Base-by-base conservation (phyloP, 768 basidiomycete species). In the Tephrocybe sp. region DNA sequence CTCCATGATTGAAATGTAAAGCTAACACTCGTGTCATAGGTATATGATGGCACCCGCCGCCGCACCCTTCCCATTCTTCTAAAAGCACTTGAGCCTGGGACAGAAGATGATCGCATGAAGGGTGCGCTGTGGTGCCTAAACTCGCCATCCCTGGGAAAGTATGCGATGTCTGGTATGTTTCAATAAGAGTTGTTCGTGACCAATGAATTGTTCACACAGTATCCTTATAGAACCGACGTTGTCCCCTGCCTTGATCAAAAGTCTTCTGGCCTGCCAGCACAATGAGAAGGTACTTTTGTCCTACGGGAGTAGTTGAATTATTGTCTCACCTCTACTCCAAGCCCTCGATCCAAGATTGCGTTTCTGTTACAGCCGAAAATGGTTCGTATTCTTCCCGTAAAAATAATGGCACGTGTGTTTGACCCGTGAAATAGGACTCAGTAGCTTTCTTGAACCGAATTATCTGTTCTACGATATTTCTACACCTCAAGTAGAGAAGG, bases 41-140 rank as follows among this genome's bases (percentile, higher is more conserved):
- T 74, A 2, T 88, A 83, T 57, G 88, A 89, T 59, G 88, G 86
- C 4, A 76, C 86, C 30, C 74, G 83, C 27, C 75, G 74, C 13
- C 79, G 85, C n/a, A 76, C 77, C 30, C 69, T 86, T 16, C 84
- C 85, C 8, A 52, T 69, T 36, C 63, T 87, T n/a, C 79, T 81
- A 52, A 64, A 72, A 33, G 77, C 80, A 4, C 67, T 87, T 44
- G 73, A 78, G 42, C 82, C 84, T 5, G 89, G 86, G 2, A 77
- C 76, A 16, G 91, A 94, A 31, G 89, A 90, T 57, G 90, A 92
- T 62, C 78, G 87, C n/a, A 90, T 93, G 84, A 94, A 97, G 69
- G 93, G 93, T 9, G 88, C 90, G 3, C 66, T 93, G 16, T 92
- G 89, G 81, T 84, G 86, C 3, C 62, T 92, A 24, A 84, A 88